Evolutionary conservation across 208 protist genomes (phyloP), one percentile per base, ranked within the genome.

Genomic region (Sergeia podlipaevii): DNA sequence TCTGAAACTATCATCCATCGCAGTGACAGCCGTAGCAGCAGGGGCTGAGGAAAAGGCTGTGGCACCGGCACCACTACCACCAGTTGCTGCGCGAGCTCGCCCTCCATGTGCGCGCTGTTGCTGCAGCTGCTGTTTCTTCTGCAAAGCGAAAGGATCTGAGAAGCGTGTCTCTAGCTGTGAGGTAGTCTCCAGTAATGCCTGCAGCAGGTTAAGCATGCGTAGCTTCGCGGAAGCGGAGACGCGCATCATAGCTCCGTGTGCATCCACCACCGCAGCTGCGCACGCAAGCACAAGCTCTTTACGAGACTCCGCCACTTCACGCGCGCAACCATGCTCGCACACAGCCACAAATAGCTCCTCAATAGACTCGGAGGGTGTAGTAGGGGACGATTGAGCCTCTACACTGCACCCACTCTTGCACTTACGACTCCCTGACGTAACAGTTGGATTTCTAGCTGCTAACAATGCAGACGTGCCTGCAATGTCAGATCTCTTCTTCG

Each of bases 1-100:
- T 29, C 70, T 70, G 50, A 72, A 60, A 21, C 50, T 49, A 30
- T 80, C 67, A 30, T 74, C 51, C 17, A 46, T 64, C 4, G n/a
- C n/a, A n/a, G n/a, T n/a, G n/a, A n/a, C n/a, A n/a, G n/a, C n/a
- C n/a, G n/a, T n/a, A n/a, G n/a, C n/a, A n/a, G n/a, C n/a, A n/a
- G n/a, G n/a, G n/a, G n/a, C n/a, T n/a, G n/a, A n/a, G n/a, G n/a
- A n/a, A n/a, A n/a, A n/a, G n/a, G n/a, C n/a, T n/a, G n/a, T n/a
- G n/a, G n/a, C n/a, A n/a, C n/a, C n/a, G n/a, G n/a, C n/a, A n/a
- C n/a, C n/a, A n/a, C n/a, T n/a, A n/a, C n/a, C n/a, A n/a, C n/a
- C n/a, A n/a, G n/a, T n/a, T n/a, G n/a, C n/a, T n/a, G n/a, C n/a
- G n/a, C n/a, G n/a, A n/a, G n/a, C n/a, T n/a, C n/a, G n/a, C n/a